Conservation (phyloP, 2,329 filamentous ascomycete species). For the Boeremia exigua region DNA sequence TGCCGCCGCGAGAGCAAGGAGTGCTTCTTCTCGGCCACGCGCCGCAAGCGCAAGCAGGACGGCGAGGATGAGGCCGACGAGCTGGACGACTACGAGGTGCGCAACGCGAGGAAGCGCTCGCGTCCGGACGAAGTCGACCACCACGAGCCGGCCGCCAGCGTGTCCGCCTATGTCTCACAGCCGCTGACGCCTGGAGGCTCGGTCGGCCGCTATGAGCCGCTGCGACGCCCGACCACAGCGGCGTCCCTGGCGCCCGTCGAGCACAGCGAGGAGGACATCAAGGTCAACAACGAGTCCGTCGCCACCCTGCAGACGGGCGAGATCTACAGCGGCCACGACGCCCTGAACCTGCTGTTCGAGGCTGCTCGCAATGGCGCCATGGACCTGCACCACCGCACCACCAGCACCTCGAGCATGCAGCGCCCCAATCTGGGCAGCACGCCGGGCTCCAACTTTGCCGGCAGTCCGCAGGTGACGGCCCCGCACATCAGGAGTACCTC, state of each 20-base stretch:
- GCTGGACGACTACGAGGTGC: constrained; percentile 68
- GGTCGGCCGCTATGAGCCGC: constrained; percentile 68
- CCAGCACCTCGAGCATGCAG: constrained; percentile 52
- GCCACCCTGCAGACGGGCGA: constrained; percentile 67
- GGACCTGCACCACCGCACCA: constrained; percentile 54
- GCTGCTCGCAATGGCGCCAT: constrained; percentile 66
- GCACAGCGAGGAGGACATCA: constrained; percentile 59
- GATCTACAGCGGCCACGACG: constrained; percentile 91
- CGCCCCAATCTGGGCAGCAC: constrained; percentile 44
- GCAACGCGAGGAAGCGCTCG: constrained; percentile 75
- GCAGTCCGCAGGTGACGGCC: constrained; percentile 40
- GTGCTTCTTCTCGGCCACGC: constrained; percentile 94
- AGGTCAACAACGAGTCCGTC: constrained; percentile 66
- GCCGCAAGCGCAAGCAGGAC: constrained; percentile 83
- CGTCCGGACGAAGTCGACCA: constrained; percentile 56
- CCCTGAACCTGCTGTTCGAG: constrained; percentile 88
- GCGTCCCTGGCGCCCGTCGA: constrained; percentile 37
- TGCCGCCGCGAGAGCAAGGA: constrained; percentile 95
- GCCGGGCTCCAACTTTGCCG: constrained; percentile 43
- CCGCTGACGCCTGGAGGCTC: constrained; percentile 72
- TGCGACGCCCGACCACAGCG: constrained; percentile 64
- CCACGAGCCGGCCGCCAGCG: constrained; percentile 30
- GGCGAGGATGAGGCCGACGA: constrained; percentile 53
- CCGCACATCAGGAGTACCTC: constrained; percentile 32
- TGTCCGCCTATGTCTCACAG: constrained; percentile 45